Evolutionary conservation across 2,329 filamentous ascomycete species (phyloP).

Genomic region (Elsinoe necatrix): DNA sequence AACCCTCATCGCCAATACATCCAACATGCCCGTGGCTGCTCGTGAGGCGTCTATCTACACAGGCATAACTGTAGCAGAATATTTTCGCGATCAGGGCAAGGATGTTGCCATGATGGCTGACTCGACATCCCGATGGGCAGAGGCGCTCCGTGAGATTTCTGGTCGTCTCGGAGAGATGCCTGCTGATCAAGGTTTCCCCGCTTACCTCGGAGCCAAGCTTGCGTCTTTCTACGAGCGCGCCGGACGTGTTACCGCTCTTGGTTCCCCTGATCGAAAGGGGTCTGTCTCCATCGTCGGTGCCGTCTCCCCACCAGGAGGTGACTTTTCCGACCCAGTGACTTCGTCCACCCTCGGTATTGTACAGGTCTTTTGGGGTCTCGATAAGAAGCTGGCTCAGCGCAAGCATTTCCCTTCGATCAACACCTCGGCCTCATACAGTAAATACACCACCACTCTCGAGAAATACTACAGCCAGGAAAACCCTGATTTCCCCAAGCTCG

Average conservation of each 20-base stretch:
- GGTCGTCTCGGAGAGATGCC: conserved; percentile 99
- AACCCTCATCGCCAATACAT: conserved; percentile 95
- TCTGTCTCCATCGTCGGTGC: conserved; percentile 97
- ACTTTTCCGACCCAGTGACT: conserved; percentile 98
- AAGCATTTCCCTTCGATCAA: conserved; percentile 99
- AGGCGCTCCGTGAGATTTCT: conserved; percentile 96
- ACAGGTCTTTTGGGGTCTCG: conserved; percentile 98
- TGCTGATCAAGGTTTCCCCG: conserved; percentile 98
- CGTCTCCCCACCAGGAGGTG: conserved; percentile 93
- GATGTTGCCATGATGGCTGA: conserved; percentile 99
- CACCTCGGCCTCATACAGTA: conserved; percentile 88
- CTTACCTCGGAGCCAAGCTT: conserved; percentile 91
- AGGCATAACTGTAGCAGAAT: conserved; percentile 87
- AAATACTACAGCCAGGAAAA: conserved; percentile 90
- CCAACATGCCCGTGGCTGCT: conserved; percentile 98
- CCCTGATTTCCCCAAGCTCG: conserved; percentile 86
- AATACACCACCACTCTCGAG: conserved; percentile 83
- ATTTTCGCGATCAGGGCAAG: conserved; percentile 95
- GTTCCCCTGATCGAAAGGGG: conserved; percentile 78
- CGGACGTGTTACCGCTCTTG: conserved; percentile 74
- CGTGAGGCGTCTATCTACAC: conserved; percentile 99
- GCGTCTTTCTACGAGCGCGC: conserved; percentile 99
- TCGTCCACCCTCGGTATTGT: conserved; percentile 91
- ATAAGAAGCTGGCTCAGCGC: conserved; percentile 98
- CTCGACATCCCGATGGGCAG: conserved; percentile 95